phyloP scores from a whole-genome alignment of 164 flowering plant genomes.

The Echeveria elegans region DNA sequence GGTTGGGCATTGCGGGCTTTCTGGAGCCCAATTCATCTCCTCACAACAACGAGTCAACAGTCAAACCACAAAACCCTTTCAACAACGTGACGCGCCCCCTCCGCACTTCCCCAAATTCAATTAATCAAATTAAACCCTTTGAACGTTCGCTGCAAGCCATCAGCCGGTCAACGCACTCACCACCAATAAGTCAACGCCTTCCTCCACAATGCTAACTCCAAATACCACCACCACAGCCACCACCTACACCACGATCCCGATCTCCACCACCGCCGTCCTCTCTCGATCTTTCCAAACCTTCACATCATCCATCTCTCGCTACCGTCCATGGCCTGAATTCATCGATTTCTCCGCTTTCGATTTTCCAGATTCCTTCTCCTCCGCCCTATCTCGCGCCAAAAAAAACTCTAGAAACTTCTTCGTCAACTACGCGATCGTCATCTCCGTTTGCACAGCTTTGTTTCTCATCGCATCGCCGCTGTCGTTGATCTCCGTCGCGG shows the following conservation, averaged over 20 bases:
- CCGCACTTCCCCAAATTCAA: background rate
- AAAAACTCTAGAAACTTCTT: conserved; percentile 20
- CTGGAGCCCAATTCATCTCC: too few species aligned
- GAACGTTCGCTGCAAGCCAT: background rate
- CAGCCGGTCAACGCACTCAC: background rate
- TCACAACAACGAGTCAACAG: too few species aligned
- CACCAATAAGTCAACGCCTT: background rate
- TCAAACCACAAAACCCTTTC: too few species aligned
- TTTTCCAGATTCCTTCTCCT: conserved; percentile 18
- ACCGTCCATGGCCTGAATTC: conserved; percentile 43
- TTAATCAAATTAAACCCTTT: background rate
- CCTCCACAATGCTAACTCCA: background rate
- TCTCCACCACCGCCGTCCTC: conserved; percentile 30
- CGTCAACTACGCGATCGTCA: conserved; percentile 21
- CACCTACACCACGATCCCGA: conserved; percentile 36
- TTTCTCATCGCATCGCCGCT: conserved; percentile 20
- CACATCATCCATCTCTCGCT: conserved; percentile 21
- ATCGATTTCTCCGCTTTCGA: conserved; percentile 17
- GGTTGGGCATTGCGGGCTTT: too few species aligned
- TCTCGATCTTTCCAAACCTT: conserved; percentile 32
- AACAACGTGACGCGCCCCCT: background rate
- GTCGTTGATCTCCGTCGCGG: conserved; percentile 10
- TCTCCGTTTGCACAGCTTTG: conserved; percentile 12
- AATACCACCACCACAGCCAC: conserved; percentile 15
- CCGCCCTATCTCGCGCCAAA: conserved; percentile 16